phyloP scores from a whole-genome alignment of 805 yeast species.

The Danielia reshetovae region DNA sequence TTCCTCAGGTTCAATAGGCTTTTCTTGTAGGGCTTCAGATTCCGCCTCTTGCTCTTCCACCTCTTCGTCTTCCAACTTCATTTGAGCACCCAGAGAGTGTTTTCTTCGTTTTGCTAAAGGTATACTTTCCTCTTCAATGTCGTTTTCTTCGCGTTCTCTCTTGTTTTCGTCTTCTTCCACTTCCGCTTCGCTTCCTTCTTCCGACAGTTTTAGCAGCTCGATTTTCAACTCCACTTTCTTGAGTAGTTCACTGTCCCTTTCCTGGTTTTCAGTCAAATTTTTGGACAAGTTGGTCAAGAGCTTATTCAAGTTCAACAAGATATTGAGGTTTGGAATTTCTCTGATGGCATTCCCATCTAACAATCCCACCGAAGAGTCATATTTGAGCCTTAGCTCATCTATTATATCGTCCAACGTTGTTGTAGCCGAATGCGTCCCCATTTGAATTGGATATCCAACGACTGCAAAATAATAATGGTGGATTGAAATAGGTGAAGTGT shows the following conservation, averaged over 20 bases:
- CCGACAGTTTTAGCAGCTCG: not conserved
- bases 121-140: slow-evolving; percentile 11
- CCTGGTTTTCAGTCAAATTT: slow-evolving; percentile 34
- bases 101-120: slow-evolving; percentile 15
- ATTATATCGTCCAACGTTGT: slow-evolving; percentile 49
- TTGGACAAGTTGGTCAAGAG: slow-evolving; percentile 37
- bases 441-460: slow-evolving; percentile 1
- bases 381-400: slow-evolving; percentile 48
- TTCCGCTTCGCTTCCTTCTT: slow-evolving; percentile 5
- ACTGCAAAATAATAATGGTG: no score
- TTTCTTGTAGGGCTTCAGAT: slow-evolving; percentile 1
- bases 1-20: slow-evolving; percentile 4
- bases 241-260: slow-evolving; percentile 25
- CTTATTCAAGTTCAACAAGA: slow-evolving; percentile 43
- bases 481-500: no score
- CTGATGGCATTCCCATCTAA: slow-evolving; percentile 55
- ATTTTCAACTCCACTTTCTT: slow-evolving; percentile 15
- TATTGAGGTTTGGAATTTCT: slow-evolving; percentile 37
- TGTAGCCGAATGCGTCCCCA: slow-evolving; percentile 28
- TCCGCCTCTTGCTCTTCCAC: slow-evolving; percentile 7
- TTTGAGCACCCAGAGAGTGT: not conserved
- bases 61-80: slow-evolving; percentile 7
- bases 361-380: slow-evolving; percentile 56
- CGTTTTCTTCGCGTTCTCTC: slow-evolving; percentile 8
- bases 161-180: slow-evolving; percentile 4